Evolutionary conservation across 2,329 filamentous ascomycete genomes (phyloP).

Genomic region (Aureobasidium sp.): DNA sequence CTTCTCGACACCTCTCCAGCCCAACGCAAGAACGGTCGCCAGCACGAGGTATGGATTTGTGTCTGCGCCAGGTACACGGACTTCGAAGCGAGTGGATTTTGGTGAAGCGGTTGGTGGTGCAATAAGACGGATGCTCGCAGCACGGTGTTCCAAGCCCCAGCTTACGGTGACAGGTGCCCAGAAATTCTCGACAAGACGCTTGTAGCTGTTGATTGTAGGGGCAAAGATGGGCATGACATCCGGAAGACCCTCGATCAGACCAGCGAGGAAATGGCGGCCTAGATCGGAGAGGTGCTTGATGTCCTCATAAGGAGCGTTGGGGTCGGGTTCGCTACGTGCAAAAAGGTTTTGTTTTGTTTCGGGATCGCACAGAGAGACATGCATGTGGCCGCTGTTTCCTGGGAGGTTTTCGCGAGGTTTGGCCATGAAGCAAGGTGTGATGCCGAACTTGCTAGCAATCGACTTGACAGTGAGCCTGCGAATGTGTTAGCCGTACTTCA

Average conservation of each 20-base stretch:
- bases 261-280: constrained; percentile 87
- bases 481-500: no score
- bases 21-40: constrained; percentile 76
- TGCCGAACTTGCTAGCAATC: constrained; percentile 76
- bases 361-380: constrained; percentile 74
- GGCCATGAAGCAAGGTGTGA: constrained; percentile 98
- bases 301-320: constrained; percentile 65
- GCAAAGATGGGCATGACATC: constrained; percentile 94
- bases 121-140: constrained; percentile 83
- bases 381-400: constrained; percentile 93
- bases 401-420: constrained; percentile 88
- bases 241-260: constrained; percentile 78
- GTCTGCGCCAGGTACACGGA: constrained; percentile 91
- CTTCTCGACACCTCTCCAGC: constrained; percentile 88
- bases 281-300: constrained; percentile 76
- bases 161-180: constrained; percentile 98
- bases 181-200: constrained; percentile 95
- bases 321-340: constrained; percentile 63
- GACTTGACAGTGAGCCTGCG: constrained; percentile 75
- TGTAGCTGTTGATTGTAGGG: constrained; percentile 96
- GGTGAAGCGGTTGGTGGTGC: constrained; percentile 78
- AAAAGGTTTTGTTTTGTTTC: constrained; percentile 78
- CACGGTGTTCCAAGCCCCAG: constrained; percentile 93
- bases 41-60: constrained; percentile 84
- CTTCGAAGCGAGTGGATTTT: constrained; percentile 83